These are phyloP conservation scores for Candida sphagnicola DNA, from an alignment of 805 yeast species.

Conservation along the genomic window DNA sequence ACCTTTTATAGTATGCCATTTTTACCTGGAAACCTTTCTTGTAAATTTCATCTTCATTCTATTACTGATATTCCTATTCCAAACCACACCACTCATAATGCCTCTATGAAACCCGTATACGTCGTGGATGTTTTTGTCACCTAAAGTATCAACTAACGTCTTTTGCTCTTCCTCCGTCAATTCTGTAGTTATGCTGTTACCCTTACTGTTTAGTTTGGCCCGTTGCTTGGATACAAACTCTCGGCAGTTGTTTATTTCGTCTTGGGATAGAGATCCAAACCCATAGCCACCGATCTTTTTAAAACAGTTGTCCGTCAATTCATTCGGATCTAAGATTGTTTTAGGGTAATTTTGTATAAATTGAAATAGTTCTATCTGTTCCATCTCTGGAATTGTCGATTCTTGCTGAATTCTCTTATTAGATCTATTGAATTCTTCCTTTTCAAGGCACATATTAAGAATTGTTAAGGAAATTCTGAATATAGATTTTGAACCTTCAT, in stretches of 20 bases:
- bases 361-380: conserved; percentile 63
- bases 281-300: conserved; percentile 61
- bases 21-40: conserved; percentile 10
- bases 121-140: conserved; percentile 35
- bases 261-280: conserved; percentile 74
- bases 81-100: conserved; percentile 53
- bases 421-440: conserved; percentile 48
- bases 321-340: conserved; percentile 61
- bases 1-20: no score
- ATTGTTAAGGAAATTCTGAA: conserved; percentile 81
- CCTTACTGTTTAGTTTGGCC: conserved; percentile 28
- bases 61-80: conserved; percentile 58
- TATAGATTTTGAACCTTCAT: conserved; percentile 83
- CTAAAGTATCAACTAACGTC: conserved; percentile 16
- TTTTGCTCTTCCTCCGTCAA: conserved; percentile 38
- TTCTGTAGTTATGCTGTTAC: conserved; percentile 25
- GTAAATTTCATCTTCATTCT: conserved; percentile 43
- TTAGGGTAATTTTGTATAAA: conserved; percentile 81
- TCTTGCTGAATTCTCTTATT: conserved; percentile 15
- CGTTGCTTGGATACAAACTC: conserved; percentile 71
- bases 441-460: conserved; percentile 60
- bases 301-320: conserved; percentile 69
- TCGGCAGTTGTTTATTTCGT: conserved; percentile 74
- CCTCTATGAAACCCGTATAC: conserved; percentile 42
- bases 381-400: conserved; percentile 25